Evolutionary conservation across 495 filamentous ascomycete species (phyloP).

Genomic region (Aspergillus leporis): DNA sequence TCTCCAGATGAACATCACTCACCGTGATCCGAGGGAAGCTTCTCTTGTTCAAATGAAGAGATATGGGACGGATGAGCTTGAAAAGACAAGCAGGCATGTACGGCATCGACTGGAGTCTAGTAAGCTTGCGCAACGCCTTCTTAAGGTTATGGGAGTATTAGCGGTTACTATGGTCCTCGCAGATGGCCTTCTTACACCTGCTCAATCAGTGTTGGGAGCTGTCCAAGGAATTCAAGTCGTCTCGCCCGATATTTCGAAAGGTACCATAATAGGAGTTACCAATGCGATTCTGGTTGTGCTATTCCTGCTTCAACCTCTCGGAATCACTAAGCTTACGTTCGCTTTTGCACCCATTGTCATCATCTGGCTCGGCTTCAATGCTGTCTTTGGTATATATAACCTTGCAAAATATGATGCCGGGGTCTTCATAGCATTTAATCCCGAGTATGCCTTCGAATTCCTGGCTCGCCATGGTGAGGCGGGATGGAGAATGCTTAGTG

Average conservation of each 20-base stretch:
- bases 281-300: slow-evolving; percentile 70
- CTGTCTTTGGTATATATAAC: slow-evolving; percentile 69
- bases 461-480: slow-evolving; percentile 60
- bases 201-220: slow-evolving; percentile 26
- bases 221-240: slow-evolving; percentile 56
- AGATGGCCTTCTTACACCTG: slow-evolving; percentile 44
- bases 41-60: slow-evolving; percentile 63
- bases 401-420: slow-evolving; percentile 61
- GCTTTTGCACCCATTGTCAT: slow-evolving; percentile 73
- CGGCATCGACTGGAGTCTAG: slow-evolving; percentile 60
- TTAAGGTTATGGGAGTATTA: slow-evolving; percentile 69
- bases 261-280: slow-evolving; percentile 63
- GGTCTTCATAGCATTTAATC: slow-evolving; percentile 70
- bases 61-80: slow-evolving; percentile 54
- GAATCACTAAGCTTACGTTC: slow-evolving; percentile 62
- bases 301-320: slow-evolving; percentile 70
- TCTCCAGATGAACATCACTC: slow-evolving; percentile 24
- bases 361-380: slow-evolving; percentile 70
- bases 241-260: slow-evolving; percentile 35
- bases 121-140: slow-evolving; percentile 45
- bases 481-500: slow-evolving; percentile 69
- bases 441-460: slow-evolving; percentile 61
- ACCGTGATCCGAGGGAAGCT: slow-evolving; percentile 26
- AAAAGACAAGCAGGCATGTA: slow-evolving; percentile 49
- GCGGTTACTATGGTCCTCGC: slow-evolving; percentile 69